Percentiles rank a stretch among this genome's conserved stretches.
Conservation (phyloP, 352 stramenopile species). For the Aphanomyces astaci region DNA sequence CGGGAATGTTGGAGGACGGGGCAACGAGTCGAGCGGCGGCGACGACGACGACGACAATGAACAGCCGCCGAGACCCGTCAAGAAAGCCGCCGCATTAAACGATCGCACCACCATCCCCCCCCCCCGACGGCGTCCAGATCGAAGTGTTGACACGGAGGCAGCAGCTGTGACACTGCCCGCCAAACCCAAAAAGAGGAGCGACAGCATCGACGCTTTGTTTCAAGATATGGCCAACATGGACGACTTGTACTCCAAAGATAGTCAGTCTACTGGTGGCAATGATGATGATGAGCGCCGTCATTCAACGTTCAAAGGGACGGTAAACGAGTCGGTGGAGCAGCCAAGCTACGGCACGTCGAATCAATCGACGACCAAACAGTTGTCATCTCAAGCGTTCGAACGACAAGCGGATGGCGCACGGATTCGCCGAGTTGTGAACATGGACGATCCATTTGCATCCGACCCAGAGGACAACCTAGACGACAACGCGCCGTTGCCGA, state of each 20-base stretch:
- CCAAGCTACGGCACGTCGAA: too few species aligned
- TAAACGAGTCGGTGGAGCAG: too few species aligned
- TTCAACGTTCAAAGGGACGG: too few species aligned
- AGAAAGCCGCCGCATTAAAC: background rate
- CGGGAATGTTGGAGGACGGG: too few species aligned
- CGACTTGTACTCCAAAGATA: background rate
- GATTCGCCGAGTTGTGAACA: background rate
- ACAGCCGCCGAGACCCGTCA: background rate
- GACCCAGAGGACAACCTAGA: background rate
- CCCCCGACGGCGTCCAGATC: background rate
- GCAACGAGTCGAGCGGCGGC: too few species aligned
- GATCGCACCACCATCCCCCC: background rate
- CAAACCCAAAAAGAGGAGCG: background rate
- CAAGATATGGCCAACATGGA: background rate
- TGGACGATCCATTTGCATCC: background rate
- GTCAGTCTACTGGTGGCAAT: background rate
- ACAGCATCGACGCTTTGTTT: background rate
- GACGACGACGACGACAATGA: too few species aligned
- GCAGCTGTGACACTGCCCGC: background rate
- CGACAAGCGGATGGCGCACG: too few species aligned
- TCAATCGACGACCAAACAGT: too few species aligned
- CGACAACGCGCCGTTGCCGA: background rate
- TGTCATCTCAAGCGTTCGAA: too few species aligned
- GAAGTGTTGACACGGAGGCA: background rate
- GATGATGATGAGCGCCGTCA: too few species aligned